Base-by-base conservation (phyloP, 2,329 filamentous ascomycete genomes). In the Aureobasidium sp. region DNA sequence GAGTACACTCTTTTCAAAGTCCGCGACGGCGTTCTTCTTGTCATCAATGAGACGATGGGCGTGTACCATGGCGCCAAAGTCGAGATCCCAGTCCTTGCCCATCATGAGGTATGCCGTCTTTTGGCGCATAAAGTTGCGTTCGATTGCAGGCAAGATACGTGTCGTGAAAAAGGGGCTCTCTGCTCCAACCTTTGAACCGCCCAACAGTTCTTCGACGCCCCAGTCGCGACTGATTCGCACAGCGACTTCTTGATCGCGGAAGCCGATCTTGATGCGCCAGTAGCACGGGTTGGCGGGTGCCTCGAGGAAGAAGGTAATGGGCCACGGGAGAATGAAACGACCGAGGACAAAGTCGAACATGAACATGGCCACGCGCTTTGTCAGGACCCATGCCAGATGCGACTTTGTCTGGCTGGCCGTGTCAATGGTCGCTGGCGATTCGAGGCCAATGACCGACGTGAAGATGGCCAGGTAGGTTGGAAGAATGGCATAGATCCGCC, bases 91-190 rank as follows among this genome's bases (percentile, higher is more conserved):
- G 57, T 89, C 79, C 57, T 78, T 80, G 65, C 90, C 87, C 76
- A 95, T 86, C 60, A 93, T 83, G 58, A 94, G 71, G 65, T 94
- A 95, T 17, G 89, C 90, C 25, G 90, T 95, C 77, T 94, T 95
- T 61, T 82, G 77, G 60, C 78, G 74, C 62, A 91, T 74, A 49
- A 83, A 75, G 62, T 80, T 71, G 19, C 82, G 79, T 14, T 84
- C 78, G 3, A 90, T 85, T 2, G 88, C 90, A 2, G 80, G 77
- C 57, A 83, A 69, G 40, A 95, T 70, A 55, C 81, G 76, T 11
- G 75, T 74, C 60, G 83, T 75, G 61, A 88, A 78, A 50, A 82
- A 76, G 5, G 72, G 68, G 51, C 72, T 68, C 71, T 81, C 63
- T 70, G 76, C 55, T 37, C 77, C 75, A 44, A 75, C 76, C 57